Evolutionary conservation across 164 flowering plant genomes (phyloP).

Genomic region (Amborella trichopoda): DNA sequence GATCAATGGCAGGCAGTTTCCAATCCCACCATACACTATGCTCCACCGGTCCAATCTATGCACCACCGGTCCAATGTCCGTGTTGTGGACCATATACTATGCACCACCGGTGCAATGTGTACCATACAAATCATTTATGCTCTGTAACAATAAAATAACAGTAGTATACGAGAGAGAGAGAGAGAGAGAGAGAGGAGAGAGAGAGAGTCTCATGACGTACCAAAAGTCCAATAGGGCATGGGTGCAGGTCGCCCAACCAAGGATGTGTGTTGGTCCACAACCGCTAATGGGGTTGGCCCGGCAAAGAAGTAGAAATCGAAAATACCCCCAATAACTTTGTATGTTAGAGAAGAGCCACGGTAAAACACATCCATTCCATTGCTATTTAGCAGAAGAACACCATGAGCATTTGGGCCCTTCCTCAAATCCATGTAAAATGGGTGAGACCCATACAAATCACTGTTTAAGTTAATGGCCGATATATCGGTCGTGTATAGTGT

Average conservation of each 20-base stretch:
- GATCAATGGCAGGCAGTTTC: too few species aligned
- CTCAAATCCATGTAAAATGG: slow-evolving; percentile 97
- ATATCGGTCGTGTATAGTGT: slow-evolving; percentile 75
- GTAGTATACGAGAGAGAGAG: too few species aligned
- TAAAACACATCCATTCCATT: slow-evolving; percentile 98
- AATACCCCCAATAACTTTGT: slow-evolving; percentile 91
- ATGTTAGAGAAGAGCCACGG: slow-evolving; percentile 68
- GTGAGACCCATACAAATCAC: slow-evolving; percentile 83
- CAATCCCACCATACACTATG: too few species aligned
- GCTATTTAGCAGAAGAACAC: slow-evolving; percentile 74
- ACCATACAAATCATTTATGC: too few species aligned
- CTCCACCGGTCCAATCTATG: too few species aligned
- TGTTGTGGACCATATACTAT: too few species aligned
- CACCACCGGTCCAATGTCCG: too few species aligned
- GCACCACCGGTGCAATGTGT: too few species aligned
- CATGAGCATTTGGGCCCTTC: slow-evolving; percentile 56
- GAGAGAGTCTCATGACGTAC: slow-evolving; percentile 21
- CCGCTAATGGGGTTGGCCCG: slow-evolving; percentile 69
- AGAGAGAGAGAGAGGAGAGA: not conserved
- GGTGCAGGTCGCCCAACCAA: slow-evolving; percentile 90
- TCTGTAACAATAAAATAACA: too few species aligned
- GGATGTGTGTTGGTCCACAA: slow-evolving; percentile 83
- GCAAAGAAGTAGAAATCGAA: slow-evolving; percentile 87
- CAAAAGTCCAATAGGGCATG: slow-evolving; percentile 98
- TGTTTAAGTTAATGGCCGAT: slow-evolving; percentile 76